Conservation (phyloP, 352 stramenopile genomes). For the Peronospora belbahrii region DNA sequence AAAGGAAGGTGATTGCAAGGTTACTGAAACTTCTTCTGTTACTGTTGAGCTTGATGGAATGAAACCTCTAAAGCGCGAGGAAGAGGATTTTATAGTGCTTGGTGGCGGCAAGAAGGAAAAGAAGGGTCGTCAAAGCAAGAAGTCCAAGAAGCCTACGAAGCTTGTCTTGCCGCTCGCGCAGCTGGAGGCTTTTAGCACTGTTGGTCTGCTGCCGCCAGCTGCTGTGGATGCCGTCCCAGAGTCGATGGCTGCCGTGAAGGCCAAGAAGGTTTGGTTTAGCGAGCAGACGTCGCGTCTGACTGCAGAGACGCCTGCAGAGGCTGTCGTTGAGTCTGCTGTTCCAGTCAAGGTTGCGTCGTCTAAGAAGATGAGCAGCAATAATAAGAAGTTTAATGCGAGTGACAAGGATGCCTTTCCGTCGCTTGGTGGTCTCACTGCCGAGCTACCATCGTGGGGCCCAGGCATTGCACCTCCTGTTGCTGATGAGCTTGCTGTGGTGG, state of each 20-base stretch:
- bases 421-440: constrained; percentile 44
- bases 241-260: constrained; percentile 90
- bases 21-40: constrained; percentile 25
- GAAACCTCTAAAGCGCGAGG: constrained; percentile 84
- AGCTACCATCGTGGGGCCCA: constrained; percentile 51
- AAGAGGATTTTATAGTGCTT: constrained; percentile 80
- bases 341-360: constrained; percentile 32
- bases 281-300: constrained; percentile 52
- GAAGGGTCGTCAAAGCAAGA: constrained; percentile 58
- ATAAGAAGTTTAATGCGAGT: constrained; percentile 77
- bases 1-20: constrained; percentile 44
- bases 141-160: constrained; percentile 74
- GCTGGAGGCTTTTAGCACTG: constrained; percentile 87
- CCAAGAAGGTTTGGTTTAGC: constrained; percentile 91
- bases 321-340: constrained; percentile 11
- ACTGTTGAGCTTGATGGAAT: constrained; percentile 88
- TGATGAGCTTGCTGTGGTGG: constrained; percentile 28
- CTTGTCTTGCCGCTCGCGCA: constrained; percentile 69
- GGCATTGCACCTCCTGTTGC: constrained; percentile 36
- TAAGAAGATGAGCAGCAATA: constrained; percentile 68
- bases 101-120: constrained; percentile 60
- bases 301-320: constrained; percentile 27
- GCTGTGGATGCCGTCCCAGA: constrained; percentile 70
- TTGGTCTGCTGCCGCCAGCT: constrained; percentile 87
- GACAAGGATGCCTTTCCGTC: constrained; percentile 79